Evolutionary conservation across 202 grass and related monocot species (phyloP), one percentile per base, ranked within the genome.

Genomic region (Dendrocalamus latiflorus): DNA sequence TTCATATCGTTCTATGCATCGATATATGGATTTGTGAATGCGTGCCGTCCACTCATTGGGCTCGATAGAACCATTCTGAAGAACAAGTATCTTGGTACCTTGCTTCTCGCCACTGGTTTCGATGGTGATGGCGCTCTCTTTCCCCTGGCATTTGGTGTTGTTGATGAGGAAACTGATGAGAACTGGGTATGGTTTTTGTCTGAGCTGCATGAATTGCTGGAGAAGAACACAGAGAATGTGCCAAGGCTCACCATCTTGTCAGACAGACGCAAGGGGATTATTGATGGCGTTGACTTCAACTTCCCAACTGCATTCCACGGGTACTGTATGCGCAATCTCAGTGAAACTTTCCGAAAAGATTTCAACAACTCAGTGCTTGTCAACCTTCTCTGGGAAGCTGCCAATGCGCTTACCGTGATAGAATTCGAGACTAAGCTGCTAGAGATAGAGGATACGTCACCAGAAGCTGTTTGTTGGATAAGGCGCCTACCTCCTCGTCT

Each of bases 121-220:
- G 96, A 98, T 85, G 96, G 96, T 22, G 93, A 98, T 44, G 93
- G 93, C 54, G 93, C 93, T 70, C 89, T 98, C 25, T 98, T 98
- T 50, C 93, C 96, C 48, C 81, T 98, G 50, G 96, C 93, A 45
- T 98, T 98, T 87, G 96, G 96, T 1, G 96, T 98, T 47, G 93
- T 95, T 64, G 93, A 98, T 81, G 96, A 98, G 82, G 96, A 95
- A 77, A 92, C 81, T 5, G 96, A 98, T 67, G 96, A 98, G 5
- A 98, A 98, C 43, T 98, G 96, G 96, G 71, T 95, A 66, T 98
- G 96, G 96, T 98, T 98, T 65, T 83, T 98, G 81, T 91, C 89
- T 53, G 96, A 98, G 79, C 75, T 98, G 57, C 96, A 95, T 68
- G 84, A 92, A 51, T 81, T 98, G 76, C 87, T 98, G 6, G 93